phyloP scores from a whole-genome alignment of 495 filamentous ascomycete genomes.

The Acidomyces sp. region DNA sequence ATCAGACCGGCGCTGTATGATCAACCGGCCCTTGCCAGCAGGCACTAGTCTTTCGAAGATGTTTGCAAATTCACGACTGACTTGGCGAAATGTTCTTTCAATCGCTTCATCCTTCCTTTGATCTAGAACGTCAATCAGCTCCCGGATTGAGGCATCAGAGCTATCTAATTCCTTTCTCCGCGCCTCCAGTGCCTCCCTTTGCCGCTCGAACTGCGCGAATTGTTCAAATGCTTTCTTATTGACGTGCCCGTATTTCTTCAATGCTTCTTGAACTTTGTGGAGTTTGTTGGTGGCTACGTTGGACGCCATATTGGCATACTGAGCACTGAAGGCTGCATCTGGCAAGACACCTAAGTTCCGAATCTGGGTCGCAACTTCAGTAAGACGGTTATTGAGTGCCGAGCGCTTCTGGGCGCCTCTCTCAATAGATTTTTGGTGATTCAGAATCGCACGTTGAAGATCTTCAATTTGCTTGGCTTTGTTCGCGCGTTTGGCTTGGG shows the following conservation, averaged over 20 bases:
- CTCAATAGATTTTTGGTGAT: conserved; percentile 80
- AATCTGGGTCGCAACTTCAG: conserved; percentile 75
- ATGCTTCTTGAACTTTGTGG: conserved; percentile 79
- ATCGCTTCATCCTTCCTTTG: conserved; percentile 93
- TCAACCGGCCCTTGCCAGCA: conserved; percentile 75
- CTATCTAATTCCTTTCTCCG: conserved; percentile 74
- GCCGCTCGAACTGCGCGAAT: conserved; percentile 90
- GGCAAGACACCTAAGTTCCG: conserved; percentile 86
- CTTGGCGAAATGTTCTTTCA: conserved; percentile 95
- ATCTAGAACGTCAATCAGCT: conserved; percentile 82
- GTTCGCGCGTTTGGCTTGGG: conserved; percentile 27
- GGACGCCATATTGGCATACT: conserved; percentile 66
- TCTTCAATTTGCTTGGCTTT: conserved; percentile 59
- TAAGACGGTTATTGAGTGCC: conserved; percentile 56
- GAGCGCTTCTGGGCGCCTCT: conserved; percentile 80
- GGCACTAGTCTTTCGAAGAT: conserved; percentile 94
- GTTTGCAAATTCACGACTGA: conserved; percentile 76
- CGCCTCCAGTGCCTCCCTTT: conserved; percentile 69
- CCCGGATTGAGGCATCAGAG: conserved; percentile 71
- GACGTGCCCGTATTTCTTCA: conserved; percentile 94
- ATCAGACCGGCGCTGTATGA: conserved; percentile 87
- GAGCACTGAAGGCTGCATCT: conserved; percentile 74
- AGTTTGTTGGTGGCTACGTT: conserved; percentile 75
- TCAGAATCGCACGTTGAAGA: conserved; percentile 67
- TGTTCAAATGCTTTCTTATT: conserved; percentile 99